Percentiles rank a stretch among this genome's conserved stretches.
These are phyloP conservation scores for Phytopythium sindhum DNA, from an alignment of 352 stramenopile genomes.

Conservation along the genomic window DNA sequence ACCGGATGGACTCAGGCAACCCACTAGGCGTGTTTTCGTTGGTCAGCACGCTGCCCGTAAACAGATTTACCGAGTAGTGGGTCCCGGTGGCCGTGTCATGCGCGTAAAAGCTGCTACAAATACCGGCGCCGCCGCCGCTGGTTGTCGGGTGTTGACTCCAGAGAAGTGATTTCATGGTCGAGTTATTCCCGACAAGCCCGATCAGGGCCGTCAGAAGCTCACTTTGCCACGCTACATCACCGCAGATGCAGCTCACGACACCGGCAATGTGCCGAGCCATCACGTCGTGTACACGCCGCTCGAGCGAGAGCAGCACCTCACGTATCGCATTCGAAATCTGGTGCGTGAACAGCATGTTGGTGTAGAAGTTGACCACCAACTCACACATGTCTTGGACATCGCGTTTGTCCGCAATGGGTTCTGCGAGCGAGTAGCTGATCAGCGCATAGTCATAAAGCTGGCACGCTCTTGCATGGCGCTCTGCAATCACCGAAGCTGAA, in stretches of 20 bases:
- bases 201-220: not conserved
- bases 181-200: slow-evolving; percentile 6
- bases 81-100: slow-evolving; percentile 11
- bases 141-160: not conserved
- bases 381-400: slow-evolving; percentile 32
- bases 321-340: not conserved
- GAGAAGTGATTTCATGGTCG: not conserved
- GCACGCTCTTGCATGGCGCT: slow-evolving; percentile 35
- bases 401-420: not conserved
- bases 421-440: slow-evolving; percentile 20
- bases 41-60: slow-evolving; percentile 34
- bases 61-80: slow-evolving; percentile 50
- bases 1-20: slow-evolving; percentile 32
- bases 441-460: slow-evolving; percentile 45
- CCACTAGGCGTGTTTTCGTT: slow-evolving; percentile 36
- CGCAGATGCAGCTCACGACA: not conserved
- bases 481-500: slow-evolving; percentile 10
- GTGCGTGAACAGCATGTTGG: slow-evolving; percentile 9
- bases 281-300: slow-evolving; percentile 23
- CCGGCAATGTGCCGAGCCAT: slow-evolving; percentile 23
- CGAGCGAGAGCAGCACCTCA: not conserved
- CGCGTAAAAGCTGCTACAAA: slow-evolving; percentile 29
- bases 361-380: slow-evolving; percentile 43
- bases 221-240: not conserved
- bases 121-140: not conserved